phyloP scores from a whole-genome alignment of 139 green algal genomes.

The Picocystis salinarum region DNA sequence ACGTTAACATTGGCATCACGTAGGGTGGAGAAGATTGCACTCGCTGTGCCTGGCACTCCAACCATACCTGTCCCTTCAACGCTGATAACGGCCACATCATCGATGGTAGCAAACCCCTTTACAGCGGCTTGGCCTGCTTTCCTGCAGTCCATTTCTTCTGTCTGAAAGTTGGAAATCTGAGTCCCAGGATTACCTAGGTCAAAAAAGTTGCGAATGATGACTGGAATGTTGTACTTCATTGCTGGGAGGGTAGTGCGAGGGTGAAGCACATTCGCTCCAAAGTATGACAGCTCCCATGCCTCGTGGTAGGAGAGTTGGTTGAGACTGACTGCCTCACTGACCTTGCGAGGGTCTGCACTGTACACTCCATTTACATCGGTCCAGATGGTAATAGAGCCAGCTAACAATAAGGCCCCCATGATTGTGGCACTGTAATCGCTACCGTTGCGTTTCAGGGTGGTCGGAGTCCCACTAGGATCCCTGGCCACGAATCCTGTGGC shows the following conservation, averaged over 20 bases:
- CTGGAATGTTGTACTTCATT: constrained; percentile 84
- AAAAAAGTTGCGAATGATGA: constrained; percentile 94
- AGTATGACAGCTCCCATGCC: constrained; percentile 95
- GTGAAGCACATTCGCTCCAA: constrained; percentile 95
- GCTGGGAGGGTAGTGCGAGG: constrained; percentile 85
- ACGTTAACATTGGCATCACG: constrained; percentile 79
- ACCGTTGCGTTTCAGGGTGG: constrained; percentile 74
- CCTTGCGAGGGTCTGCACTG: constrained; percentile 80
- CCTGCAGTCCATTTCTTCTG: too few relatives aligned
- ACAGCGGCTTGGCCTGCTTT: constrained; percentile 21
- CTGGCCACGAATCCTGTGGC: constrained; percentile 89
- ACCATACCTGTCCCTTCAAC: constrained; percentile 93
- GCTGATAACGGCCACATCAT: constrained; percentile 79
- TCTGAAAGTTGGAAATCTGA: constrained; percentile 6
- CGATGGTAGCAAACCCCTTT: constrained; percentile 96
- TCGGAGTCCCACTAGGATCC: constrained; percentile 26
- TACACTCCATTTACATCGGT: constrained; percentile 95
- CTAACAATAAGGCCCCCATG: constrained; percentile 61
- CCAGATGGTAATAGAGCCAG: constrained; percentile 84
- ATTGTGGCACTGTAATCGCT: constrained; percentile 87
- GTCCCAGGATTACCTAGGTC: constrained; percentile 48
- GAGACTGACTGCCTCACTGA: constrained; percentile 46
- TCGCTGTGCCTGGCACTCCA: constrained; percentile 81
- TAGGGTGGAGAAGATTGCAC: constrained; percentile 66
- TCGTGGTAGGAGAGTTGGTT: constrained; percentile 74